Conservation (phyloP, 2,329 filamentous ascomycete genomes). For the Ophiostoma perfectum region DNA sequence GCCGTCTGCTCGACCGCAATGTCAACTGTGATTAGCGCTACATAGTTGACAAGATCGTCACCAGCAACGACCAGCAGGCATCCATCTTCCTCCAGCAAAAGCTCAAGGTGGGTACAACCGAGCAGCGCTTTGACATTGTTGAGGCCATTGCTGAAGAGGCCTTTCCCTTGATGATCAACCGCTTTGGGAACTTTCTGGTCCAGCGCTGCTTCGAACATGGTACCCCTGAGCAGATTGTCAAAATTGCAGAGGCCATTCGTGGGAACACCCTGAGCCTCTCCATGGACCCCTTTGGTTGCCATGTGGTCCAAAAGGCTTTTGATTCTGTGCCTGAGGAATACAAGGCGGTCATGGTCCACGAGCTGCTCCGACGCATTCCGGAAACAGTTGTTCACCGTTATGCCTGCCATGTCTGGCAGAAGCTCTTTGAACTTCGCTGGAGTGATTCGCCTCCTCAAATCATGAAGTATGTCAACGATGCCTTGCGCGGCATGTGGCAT, state of each 20-base stretch:
- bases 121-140: slow-evolving; percentile 96
- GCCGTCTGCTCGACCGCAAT: slow-evolving; percentile 87
- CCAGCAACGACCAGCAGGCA: slow-evolving; percentile 97
- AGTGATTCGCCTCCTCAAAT: slow-evolving; percentile 90
- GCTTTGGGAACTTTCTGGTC: slow-evolving; percentile 96
- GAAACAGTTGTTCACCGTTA: slow-evolving; percentile 98
- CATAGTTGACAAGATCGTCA: slow-evolving; percentile 98
- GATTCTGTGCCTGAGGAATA: slow-evolving; percentile 96
- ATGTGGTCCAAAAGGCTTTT: slow-evolving; percentile 97
- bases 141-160: slow-evolving; percentile 93
- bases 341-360: slow-evolving; percentile 98
- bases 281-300: slow-evolving; percentile 98
- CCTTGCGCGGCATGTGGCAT: slow-evolving; percentile 95
- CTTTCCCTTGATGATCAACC: slow-evolving; percentile 94
- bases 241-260: slow-evolving; percentile 89
- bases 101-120: slow-evolving; percentile 88
- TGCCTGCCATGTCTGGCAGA: slow-evolving; percentile 99
- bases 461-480: slow-evolving; percentile 97
- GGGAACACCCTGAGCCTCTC: slow-evolving; percentile 90
- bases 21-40: slow-evolving; percentile 99
- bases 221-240: slow-evolving; percentile 86
- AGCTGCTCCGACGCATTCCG: slow-evolving; percentile 87
- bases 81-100: slow-evolving; percentile 99
- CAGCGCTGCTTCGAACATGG: slow-evolving; percentile 99
- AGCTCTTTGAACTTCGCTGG: slow-evolving; percentile 97